These are phyloP conservation scores for Morella rubra DNA, from an alignment of 306 rosid species.

Conservation along the genomic window DNA sequence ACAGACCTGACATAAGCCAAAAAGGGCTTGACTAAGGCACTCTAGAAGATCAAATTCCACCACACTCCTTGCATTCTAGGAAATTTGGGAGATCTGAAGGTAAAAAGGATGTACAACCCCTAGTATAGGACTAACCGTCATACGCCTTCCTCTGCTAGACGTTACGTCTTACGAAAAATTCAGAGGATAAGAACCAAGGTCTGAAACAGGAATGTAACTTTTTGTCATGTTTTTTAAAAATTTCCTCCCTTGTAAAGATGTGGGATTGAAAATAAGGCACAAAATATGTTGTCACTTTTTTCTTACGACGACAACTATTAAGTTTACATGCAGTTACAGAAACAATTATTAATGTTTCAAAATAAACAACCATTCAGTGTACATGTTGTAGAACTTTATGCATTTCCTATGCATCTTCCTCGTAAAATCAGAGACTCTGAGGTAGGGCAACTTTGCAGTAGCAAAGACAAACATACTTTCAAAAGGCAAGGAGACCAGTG, in stretches of 20 bases:
- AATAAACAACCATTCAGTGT: background rate
- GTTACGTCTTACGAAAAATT: background rate
- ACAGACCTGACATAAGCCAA: background rate
- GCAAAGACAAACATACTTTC: background rate
- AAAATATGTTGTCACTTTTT: background rate
- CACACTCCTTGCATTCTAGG: background rate
- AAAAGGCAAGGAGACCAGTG: background rate
- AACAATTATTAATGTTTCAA: background rate
- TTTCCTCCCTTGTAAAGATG: background rate
- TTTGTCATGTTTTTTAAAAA: background rate
- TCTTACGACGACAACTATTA: background rate
- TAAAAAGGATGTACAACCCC: background rate
- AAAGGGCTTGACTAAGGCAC: background rate
- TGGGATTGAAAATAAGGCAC: background rate
- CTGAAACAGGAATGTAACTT: background rate
- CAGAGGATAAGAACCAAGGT: background rate
- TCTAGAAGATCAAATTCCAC: background rate
- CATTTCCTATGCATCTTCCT: background rate
- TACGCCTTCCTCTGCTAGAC: background rate
- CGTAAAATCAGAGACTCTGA: background rate
- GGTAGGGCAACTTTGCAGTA: background rate
- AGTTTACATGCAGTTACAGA: background rate
- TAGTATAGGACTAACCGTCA: background rate
- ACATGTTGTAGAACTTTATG: background rate
- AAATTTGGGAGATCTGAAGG: background rate